phyloP scores from a whole-genome alignment of 768 basidiomycete genomes.

The Suillus luteus region DNA sequence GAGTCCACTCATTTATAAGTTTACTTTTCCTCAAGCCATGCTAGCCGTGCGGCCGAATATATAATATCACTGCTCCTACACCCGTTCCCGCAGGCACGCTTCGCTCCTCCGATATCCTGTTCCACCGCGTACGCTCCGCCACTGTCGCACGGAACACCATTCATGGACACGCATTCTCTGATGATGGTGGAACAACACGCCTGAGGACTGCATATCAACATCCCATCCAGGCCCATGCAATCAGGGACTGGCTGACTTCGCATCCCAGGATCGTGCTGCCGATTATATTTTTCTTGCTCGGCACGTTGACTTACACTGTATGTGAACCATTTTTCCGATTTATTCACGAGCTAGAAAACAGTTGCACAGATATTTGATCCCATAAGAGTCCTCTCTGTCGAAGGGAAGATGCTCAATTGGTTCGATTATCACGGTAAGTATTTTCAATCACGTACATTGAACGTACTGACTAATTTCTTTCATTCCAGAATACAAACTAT shows the following conservation, averaged over 20 bases:
- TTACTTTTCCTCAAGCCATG: slow-evolving; percentile 4
- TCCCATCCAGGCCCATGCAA: slow-evolving; percentile 62
- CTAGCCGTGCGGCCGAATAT: slow-evolving; percentile 83
- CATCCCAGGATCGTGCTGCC: slow-evolving; percentile 88
- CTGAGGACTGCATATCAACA: slow-evolving; percentile 61
- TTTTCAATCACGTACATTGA: background rate
- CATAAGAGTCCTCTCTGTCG: slow-evolving; percentile 79
- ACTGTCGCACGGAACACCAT: slow-evolving; percentile 81
- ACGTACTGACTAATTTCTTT: slow-evolving; percentile 5
- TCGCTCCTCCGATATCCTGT: slow-evolving; percentile 67
- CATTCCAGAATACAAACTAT: slow-evolving; percentile 62
- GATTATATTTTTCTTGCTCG: slow-evolving; percentile 82
- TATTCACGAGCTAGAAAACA: slow-evolving; percentile 2
- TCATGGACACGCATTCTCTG: slow-evolving; percentile 54
- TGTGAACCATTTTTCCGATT: slow-evolving; percentile 23
- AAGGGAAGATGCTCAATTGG: slow-evolving; percentile 80
- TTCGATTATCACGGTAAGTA: slow-evolving; percentile 73
- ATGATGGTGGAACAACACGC: slow-evolving; percentile 37
- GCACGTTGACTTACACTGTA: slow-evolving; percentile 86
- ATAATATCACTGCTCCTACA: slow-evolving; percentile 59
- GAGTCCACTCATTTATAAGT: slow-evolving; percentile 27
- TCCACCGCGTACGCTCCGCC: slow-evolving; percentile 64
- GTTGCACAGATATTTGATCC: slow-evolving; percentile 85
- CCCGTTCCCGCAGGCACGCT: slow-evolving; percentile 65
- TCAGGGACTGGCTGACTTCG: slow-evolving; percentile 79